Evolutionary conservation across 495 filamentous ascomycete species (phyloP).

Genomic region (Cercophora scortea): DNA sequence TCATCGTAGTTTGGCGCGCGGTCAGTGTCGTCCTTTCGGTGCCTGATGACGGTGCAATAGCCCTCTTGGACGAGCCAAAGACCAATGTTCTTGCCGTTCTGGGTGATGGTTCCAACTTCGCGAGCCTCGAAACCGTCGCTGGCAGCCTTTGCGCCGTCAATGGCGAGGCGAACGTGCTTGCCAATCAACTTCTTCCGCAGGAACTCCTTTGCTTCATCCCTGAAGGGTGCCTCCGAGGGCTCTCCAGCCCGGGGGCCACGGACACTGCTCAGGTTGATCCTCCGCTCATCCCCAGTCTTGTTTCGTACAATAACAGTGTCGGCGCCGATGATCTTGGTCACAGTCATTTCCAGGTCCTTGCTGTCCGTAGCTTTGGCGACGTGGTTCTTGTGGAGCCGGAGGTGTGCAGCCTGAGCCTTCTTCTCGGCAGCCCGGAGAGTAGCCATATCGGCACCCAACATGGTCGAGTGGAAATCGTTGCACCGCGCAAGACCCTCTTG

Average conservation of each 20-base stretch:
- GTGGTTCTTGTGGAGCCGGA: conserved; percentile 71
- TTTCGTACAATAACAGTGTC: conserved; percentile 82
- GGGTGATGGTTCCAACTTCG: conserved; percentile 81
- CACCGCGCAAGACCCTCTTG: conserved; percentile 84
- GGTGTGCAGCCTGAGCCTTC: conserved; percentile 62
- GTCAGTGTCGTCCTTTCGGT: conserved; percentile 87
- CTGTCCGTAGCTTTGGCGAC: conserved; percentile 53
- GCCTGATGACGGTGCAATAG: conserved; percentile 85
- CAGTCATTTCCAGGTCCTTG: conserved; percentile 63
- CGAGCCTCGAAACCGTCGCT: conserved; percentile 88
- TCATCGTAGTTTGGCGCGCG: conserved; percentile 91
- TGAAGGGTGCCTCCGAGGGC: conserved; percentile 64
- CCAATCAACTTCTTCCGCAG: conserved; percentile 89
- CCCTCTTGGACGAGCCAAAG: conserved; percentile 82
- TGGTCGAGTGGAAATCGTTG: conserved; percentile 85
- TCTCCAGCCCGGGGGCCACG: conserved; percentile 69
- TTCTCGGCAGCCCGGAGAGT: conserved; percentile 81
- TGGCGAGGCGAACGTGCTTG: conserved; percentile 80
- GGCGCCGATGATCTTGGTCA: conserved; percentile 77
- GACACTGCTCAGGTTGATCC: conserved; percentile 85
- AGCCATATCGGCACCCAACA: conserved; percentile 82
- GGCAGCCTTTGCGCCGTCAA: conserved; percentile 87
- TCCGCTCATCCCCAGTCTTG: conserved; percentile 77
- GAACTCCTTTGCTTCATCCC: conserved; percentile 92
- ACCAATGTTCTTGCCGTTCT: conserved; percentile 80